Conservation (phyloP, 2,329 filamentous ascomycete species). For the Calonectria montana region DNA sequence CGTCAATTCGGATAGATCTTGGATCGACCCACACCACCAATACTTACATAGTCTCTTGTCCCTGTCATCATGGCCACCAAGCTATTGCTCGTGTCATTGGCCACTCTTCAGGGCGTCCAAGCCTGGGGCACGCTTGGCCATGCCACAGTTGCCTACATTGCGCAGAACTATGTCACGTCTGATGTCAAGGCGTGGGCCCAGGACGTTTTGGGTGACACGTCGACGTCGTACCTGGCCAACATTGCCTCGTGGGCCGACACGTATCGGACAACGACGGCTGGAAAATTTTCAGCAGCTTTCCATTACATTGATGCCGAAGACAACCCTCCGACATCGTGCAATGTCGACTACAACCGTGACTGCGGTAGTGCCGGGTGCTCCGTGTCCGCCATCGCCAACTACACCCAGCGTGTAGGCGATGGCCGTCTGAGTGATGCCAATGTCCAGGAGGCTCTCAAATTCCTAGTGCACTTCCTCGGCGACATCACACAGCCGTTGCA, state of each 20-base stretch:
- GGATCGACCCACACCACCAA: not conserved
- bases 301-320: constrained; percentile 66
- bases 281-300: constrained; percentile 57
- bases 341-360: constrained; percentile 57
- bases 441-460: constrained; percentile 36
- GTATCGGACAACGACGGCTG: constrained; percentile 58
- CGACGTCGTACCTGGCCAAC: constrained; percentile 58
- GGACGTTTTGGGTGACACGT: constrained; percentile 53
- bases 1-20: not conserved
- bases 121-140: constrained; percentile 10
- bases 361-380: constrained; percentile 39
- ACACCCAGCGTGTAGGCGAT: constrained; percentile 39
- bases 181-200: constrained; percentile 30
- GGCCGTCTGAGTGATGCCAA: constrained; percentile 28
- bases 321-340: constrained; percentile 42
- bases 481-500: constrained; percentile 69
- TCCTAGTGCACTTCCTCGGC: constrained; percentile 61
- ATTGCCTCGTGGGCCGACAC: constrained; percentile 59
- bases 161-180: not conserved
- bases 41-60: not conserved
- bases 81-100: not conserved
- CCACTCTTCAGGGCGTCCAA: not conserved
- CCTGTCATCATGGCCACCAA: not conserved
- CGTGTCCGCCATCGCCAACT: constrained; percentile 43
- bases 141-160: constrained; percentile 8